Evolutionary conservation across 2,329 filamentous ascomycete genomes (phyloP).

Genomic region (Epichloe brachyelytri): DNA sequence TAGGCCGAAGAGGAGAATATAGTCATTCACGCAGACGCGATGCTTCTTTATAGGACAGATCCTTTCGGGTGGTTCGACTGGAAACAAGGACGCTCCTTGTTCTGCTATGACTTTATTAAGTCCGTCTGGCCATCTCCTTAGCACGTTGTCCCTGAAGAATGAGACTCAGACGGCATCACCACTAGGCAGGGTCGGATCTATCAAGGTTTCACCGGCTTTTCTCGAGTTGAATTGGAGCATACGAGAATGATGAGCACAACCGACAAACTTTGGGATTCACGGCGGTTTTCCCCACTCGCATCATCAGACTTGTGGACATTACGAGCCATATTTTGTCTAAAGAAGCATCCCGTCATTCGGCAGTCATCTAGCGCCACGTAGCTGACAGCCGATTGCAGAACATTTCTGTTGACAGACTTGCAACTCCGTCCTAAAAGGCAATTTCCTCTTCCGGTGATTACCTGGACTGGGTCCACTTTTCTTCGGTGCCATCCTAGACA

Average conservation of each 20-base stretch:
- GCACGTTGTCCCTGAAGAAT: too few species aligned
- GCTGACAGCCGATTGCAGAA: slow-evolving; percentile 1
- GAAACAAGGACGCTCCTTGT: background rate
- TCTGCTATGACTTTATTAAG: background rate
- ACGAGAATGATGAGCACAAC: background rate
- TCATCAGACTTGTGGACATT: background rate
- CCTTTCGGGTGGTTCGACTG: background rate
- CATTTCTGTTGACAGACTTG: background rate
- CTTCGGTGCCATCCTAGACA: background rate
- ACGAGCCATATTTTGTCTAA: background rate
- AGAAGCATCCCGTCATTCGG: background rate
- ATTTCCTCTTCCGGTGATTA: background rate
- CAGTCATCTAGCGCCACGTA: background rate
- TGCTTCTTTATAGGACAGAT: background rate
- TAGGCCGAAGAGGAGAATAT: background rate
- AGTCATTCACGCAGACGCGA: too few species aligned
- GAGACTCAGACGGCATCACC: background rate
- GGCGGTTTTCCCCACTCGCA: background rate
- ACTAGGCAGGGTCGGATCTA: background rate
- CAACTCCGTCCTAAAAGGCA: background rate
- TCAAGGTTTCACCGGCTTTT: background rate
- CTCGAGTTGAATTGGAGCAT: background rate
- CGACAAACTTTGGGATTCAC: background rate
- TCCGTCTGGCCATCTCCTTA: background rate
- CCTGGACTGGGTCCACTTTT: background rate